Base-by-base conservation (phyloP, 129 eudicot species). In the Flaveria ramosissima region DNA sequence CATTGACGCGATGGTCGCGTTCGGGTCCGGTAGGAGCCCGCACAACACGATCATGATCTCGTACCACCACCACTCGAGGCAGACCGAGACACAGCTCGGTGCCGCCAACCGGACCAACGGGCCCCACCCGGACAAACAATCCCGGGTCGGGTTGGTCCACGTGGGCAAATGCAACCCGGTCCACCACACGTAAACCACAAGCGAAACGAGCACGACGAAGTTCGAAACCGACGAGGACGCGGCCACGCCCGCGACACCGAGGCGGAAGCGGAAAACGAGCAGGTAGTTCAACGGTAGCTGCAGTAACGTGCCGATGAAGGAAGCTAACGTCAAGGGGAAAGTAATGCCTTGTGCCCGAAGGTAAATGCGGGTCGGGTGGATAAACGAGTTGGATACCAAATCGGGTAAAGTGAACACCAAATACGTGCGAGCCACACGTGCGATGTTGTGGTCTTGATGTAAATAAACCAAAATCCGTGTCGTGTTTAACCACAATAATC, bases 11-110 rank as follows among this genome's bases (percentile, higher is more conserved):
- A 90, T 87, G 0, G 89, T 84, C 32, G 93, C 86, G 12, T 75
- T 86, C 19, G 96, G 93, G 84, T 83, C 83, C 42, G 57, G 83
- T 3, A 90, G 63, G 0, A 90, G 79, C 61, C 96, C 96, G 41
- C 96, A 90, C 3, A 90, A 53, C 16, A 90, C 89, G 32, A 87
- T 90, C 88, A 90, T 87, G 71, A 90, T 87, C 82, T 90, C 96
- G 27, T 90, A 90, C 96, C 96, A 90, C 96, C 96, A 90, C 96
- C 96, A 90, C 65, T 90, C 96, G 2, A 90, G 86, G 19, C 96
- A 90, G 6, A 90, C 96, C 6, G 93, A 90, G 13, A 90, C 91
- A 74, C 96, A 90, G 43, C 93, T 90, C 41, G 96, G 96, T 36
- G 82, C 85, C 1, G 96, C 93, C 17, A 90, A 78, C 41, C 65